Conservation (phyloP, 257 asterid genomes). For the Nicotiana benthamiana region DNA sequence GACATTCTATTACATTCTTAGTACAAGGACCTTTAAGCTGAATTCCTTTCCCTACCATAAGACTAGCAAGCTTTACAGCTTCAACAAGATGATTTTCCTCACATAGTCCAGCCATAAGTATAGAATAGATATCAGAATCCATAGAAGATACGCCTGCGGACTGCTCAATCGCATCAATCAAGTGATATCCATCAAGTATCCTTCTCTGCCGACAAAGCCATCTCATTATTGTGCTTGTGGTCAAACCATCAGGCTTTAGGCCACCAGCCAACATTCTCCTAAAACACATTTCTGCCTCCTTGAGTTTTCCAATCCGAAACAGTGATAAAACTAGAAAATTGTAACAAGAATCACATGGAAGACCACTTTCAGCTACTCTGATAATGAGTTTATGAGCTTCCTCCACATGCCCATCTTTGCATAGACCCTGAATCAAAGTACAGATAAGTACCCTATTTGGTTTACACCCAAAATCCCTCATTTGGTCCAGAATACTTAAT, state of each 20-base stretch:
- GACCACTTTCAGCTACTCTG: slow-evolving; percentile 26
- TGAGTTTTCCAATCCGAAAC: slow-evolving; percentile 35
- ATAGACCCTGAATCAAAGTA: slow-evolving; percentile 58
- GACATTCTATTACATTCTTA: slow-evolving; percentile 23
- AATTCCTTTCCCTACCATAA: slow-evolving; percentile 39
- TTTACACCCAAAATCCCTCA: slow-evolving; percentile 34
- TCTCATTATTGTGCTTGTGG: slow-evolving; percentile 41
- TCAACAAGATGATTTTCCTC: slow-evolving; percentile 37
- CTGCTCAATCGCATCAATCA: slow-evolving; percentile 44
- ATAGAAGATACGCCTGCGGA: slow-evolving; percentile 31
- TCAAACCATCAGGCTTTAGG: slow-evolving; percentile 52
- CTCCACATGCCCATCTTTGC: slow-evolving; percentile 45
- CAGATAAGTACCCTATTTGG: slow-evolving; percentile 54
- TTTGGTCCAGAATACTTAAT: slow-evolving; percentile 41
- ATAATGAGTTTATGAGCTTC: slow-evolving; percentile 50
- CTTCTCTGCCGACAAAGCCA: slow-evolving; percentile 37
- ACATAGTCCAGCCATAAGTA: slow-evolving; percentile 45
- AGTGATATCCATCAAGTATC: slow-evolving; percentile 46
- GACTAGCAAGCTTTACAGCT: slow-evolving; percentile 31
- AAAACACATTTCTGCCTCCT: slow-evolving; percentile 50
- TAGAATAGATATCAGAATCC: slow-evolving; percentile 48
- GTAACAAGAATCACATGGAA: slow-evolving; percentile 40
- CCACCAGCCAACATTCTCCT: slow-evolving; percentile 55
- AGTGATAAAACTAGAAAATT: slow-evolving; percentile 51
- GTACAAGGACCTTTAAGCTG: slow-evolving; percentile 23